phyloP scores from a whole-genome alignment of 2,329 filamentous ascomycete species.

The Domatiomyces globalis region DNA sequence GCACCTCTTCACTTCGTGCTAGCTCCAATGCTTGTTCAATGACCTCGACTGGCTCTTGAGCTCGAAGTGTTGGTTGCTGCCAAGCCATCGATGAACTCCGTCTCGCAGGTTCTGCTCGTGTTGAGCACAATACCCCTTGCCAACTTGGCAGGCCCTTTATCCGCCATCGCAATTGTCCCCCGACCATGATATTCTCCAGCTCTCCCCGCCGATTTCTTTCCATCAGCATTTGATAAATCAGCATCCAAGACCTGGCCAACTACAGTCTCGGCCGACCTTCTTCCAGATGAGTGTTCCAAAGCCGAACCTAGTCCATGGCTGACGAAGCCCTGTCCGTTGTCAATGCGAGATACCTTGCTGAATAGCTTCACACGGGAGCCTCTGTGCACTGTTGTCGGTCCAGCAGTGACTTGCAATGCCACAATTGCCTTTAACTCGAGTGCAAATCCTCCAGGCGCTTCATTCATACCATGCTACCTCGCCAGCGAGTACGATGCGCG shows the following conservation, averaged over 20 bases:
- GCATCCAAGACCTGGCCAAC: background rate
- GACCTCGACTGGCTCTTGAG: background rate
- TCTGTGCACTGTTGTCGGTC: too few species aligned
- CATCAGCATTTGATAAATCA: background rate
- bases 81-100: too few species aligned
- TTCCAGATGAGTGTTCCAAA: background rate
- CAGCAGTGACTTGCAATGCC: background rate
- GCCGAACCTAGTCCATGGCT: background rate
- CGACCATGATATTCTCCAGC: background rate
- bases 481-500: background rate
- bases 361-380: too few species aligned
- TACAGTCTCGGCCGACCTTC: background rate
- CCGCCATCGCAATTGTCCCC: slow-evolving; percentile 1
- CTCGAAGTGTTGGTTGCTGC: background rate
- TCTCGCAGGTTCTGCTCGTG: background rate
- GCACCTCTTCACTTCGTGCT: background rate
- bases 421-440: background rate
- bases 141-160: background rate
- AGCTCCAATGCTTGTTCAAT: background rate
- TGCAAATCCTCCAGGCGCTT: background rate
- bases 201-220: background rate
- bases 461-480: background rate
- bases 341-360: too few species aligned
- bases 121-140: background rate
- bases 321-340: background rate